Percentiles rank a stretch among this genome's conserved stretches.
phyloP scores from a whole-genome alignment of 2,329 filamentous ascomycete species.

The Pyrenophora seminiperda region DNA sequence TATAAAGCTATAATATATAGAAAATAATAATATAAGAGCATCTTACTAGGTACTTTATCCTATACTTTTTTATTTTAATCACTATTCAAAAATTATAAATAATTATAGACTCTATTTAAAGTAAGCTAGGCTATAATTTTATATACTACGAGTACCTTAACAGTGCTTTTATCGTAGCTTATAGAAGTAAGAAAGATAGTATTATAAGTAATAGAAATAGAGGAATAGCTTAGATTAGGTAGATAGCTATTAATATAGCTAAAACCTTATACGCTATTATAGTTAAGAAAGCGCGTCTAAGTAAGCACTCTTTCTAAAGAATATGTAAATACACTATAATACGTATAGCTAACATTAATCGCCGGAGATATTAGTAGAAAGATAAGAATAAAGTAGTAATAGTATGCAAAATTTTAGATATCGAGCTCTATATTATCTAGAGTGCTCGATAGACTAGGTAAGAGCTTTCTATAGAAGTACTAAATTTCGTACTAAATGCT shows the following conservation, averaged over 20 bases:
- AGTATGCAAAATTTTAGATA: conserved; percentile 1
- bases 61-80: background rate
- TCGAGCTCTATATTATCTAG: background rate
- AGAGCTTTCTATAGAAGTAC: background rate
- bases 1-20: too few relatives aligned
- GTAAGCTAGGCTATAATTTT: background rate
- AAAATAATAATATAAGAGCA: too few relatives aligned
- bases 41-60: too few relatives aligned
- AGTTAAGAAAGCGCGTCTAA: background rate
- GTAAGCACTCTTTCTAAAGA: background rate
- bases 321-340: background rate
- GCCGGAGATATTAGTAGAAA: conserved; percentile 5
- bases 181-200: too few relatives aligned
- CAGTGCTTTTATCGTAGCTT: background rate
- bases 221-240: conserved; percentile 3
- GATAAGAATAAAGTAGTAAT: conserved; percentile 1
- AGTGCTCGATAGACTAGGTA: conserved; percentile 5
- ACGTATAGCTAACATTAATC: conserved; percentile 1
- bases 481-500: conserved; percentile 6
- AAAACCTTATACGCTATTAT: conserved; percentile 5
- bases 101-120: background rate
- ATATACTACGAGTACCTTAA: background rate
- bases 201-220: conserved; percentile 5
- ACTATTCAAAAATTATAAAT: background rate
- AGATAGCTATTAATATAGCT: conserved; percentile 1